Evolutionary conservation across 495 filamentous ascomycete genomes (phyloP), one percentile per base, ranked within the genome.

Genomic region (Chaetomidium leptoderma): DNA sequence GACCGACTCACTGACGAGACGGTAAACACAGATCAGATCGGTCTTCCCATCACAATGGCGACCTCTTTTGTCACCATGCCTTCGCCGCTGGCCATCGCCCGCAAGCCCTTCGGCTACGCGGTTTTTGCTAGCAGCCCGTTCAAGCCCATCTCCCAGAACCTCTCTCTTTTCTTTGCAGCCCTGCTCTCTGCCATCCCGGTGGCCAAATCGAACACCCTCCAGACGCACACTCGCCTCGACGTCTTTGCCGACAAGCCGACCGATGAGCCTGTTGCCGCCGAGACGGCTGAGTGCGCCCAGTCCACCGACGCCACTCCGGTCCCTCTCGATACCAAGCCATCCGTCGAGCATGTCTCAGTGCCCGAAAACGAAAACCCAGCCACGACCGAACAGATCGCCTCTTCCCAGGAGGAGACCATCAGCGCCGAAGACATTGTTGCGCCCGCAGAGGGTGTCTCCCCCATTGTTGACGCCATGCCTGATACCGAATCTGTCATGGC

Each of bases 61-160:
- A 30, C 29, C 27, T 24, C 19, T 1, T 4, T 19, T n/a, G 30
- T 36, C 21, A 26, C 27, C 4, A 5, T 19, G 10, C 16, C 14
- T 16, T 39, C 11, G 9, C 29, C 1, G 29, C 11, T 51, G 26
- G 24, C n/a, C 27, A 27, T 58, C 4, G 26, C 29, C 4, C 45
- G 26, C 26, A 51, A 44, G 21, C 19, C 16, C 6, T 4, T 51
- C 35, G 35, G 55, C 39, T 24, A 5, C 17, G 37, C 27, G 2
- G 4, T 7, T 8, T 2, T 8, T 1, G 1, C 16, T 11, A 24
- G 3, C 26, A 27, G 46, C 7, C 55, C 55, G 2, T 13, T 58
- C 47, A 51, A 58, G 55, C 36, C 46, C 26, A 50, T 51, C 37
- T 0, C 14, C 27, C 1, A 50, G 27, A 37, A 27, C 17, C 36